A percentile compares a stretch with the other conserved stretches of the same genome.
Conservation (phyloP, 306 rosid species). For the Vigna mungo region DNA sequence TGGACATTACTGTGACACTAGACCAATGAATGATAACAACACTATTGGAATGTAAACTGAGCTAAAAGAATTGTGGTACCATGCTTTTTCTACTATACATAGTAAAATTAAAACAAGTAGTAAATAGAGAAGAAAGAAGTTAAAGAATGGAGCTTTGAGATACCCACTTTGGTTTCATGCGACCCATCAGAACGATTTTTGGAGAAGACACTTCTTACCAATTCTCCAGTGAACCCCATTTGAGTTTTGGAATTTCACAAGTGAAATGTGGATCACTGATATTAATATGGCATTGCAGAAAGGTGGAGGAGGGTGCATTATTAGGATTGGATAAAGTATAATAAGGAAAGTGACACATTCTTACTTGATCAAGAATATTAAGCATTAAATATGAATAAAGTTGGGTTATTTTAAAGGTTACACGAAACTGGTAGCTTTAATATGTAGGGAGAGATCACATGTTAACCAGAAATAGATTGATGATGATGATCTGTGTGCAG, state of each 20-base stretch:
- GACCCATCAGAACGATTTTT: conserved; percentile 57
- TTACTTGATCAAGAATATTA: conserved; percentile 43
- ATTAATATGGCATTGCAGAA: conserved; percentile 50
- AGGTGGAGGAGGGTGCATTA: conserved; percentile 42
- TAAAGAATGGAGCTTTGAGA: not conserved
- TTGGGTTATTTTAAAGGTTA: conserved; percentile 24
- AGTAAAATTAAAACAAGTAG: not conserved
- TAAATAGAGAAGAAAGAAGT: conserved; percentile 13
- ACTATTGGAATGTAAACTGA: conserved; percentile 8
- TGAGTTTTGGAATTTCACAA: conserved; percentile 35
- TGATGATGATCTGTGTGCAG: conserved; percentile 53
- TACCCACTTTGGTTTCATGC: conserved; percentile 72
- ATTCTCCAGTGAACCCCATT: conserved; percentile 87
- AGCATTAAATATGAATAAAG: conserved; percentile 39
- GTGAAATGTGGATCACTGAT: conserved; percentile 38
- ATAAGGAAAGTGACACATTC: conserved; percentile 43
- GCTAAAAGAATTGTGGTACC: not conserved
- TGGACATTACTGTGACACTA: too few species aligned
- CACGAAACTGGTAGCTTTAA: conserved; percentile 32
- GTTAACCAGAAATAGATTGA: conserved; percentile 49
- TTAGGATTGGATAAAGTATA: conserved; percentile 49
- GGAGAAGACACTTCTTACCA: conserved; percentile 83
- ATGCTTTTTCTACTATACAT: not conserved
- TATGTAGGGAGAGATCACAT: conserved; percentile 46
- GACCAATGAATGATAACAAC: conserved; percentile 2